These are phyloP conservation scores for Entomophthora muscae DNA, from an alignment of 371 early-diverging fungal genomes.

Conservation along the genomic window DNA sequence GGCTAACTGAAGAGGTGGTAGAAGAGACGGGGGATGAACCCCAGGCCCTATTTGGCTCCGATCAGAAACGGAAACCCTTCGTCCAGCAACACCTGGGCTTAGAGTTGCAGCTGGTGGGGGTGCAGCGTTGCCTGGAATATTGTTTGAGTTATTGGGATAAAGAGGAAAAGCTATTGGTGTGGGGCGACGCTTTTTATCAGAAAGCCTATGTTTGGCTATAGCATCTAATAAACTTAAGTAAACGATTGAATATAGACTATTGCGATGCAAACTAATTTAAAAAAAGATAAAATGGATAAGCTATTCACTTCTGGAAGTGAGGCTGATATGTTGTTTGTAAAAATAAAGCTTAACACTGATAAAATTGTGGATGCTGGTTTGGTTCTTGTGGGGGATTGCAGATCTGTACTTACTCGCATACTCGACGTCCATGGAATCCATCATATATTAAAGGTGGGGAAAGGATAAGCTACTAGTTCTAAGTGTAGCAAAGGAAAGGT, in stretches of 20 bases:
- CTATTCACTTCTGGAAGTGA: too few species aligned
- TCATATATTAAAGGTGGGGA: too few species aligned
- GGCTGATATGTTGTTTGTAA: too few species aligned
- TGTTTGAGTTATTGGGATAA: background rate
- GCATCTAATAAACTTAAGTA: background rate
- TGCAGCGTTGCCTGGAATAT: background rate
- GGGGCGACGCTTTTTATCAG: constrained; percentile 3
- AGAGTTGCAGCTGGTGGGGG: background rate
- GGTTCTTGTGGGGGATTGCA: too few species aligned
- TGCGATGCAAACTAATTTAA: too few species aligned
- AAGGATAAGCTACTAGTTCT: too few species aligned
- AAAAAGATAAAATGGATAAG: too few species aligned
- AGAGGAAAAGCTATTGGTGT: constrained; percentile 3
- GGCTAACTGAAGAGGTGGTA: background rate
- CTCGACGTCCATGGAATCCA: constrained; percentile 4
- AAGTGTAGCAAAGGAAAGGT: too few species aligned
- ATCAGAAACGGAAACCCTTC: background rate
- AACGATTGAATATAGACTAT: too few species aligned
- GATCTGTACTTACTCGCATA: constrained; percentile 5
- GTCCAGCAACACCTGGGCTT: background rate
- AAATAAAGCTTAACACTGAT: too few species aligned
- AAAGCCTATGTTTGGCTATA: background rate
- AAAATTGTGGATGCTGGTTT: too few species aligned
- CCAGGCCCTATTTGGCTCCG: background rate
- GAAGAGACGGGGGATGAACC: background rate